Percentiles rank a stretch among this genome's conserved stretches.
phyloP scores from a whole-genome alignment of 2,329 filamentous ascomycete species.

The Plenodomus lindquistii region DNA sequence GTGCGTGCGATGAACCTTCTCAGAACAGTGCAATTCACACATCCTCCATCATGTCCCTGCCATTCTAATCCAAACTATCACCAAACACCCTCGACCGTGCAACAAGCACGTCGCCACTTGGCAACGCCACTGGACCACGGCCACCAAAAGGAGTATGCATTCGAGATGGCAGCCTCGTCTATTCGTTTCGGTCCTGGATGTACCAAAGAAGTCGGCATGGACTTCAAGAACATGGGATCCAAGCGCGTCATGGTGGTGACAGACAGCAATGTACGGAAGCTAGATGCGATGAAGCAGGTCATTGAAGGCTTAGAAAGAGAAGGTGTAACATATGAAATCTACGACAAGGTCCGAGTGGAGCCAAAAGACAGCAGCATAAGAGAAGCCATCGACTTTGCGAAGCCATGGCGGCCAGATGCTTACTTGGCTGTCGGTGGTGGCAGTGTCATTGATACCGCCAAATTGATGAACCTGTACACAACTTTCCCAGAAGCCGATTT shows the following conservation, averaged over 20 bases:
- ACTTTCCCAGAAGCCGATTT: constrained; percentile 92
- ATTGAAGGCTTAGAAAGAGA: constrained; percentile 77
- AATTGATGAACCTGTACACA: constrained; percentile 96
- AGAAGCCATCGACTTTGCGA: constrained; percentile 85
- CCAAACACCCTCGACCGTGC: constrained; percentile 43
- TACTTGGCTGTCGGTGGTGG: constrained; percentile 91
- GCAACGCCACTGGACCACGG: constrained; percentile 76
- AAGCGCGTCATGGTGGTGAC: constrained; percentile 92
- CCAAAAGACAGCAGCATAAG: constrained; percentile 93
- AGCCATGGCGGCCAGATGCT: constrained; percentile 79
- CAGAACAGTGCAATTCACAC: constrained; percentile 86
- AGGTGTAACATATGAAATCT: constrained; percentile 80
- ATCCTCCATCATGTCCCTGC: constrained; percentile 91
- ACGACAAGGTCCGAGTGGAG: constrained; percentile 79
- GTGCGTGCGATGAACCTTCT: constrained; percentile 72
- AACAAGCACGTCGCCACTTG: constrained; percentile 62
- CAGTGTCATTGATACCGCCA: constrained; percentile 96
- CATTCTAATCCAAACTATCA: constrained; percentile 88
- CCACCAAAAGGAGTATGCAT: constrained; percentile 91
- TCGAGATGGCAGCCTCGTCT: constrained; percentile 95
- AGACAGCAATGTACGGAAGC: constrained; percentile 76
- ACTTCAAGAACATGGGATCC: constrained; percentile 87
- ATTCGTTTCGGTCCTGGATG: constrained; percentile 93
- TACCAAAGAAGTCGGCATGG: constrained; percentile 97
- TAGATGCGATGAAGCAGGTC: constrained; percentile 89